Evolutionary conservation across 768 basidiomycete genomes (phyloP).

Genomic region (Agrocybe pediades): DNA sequence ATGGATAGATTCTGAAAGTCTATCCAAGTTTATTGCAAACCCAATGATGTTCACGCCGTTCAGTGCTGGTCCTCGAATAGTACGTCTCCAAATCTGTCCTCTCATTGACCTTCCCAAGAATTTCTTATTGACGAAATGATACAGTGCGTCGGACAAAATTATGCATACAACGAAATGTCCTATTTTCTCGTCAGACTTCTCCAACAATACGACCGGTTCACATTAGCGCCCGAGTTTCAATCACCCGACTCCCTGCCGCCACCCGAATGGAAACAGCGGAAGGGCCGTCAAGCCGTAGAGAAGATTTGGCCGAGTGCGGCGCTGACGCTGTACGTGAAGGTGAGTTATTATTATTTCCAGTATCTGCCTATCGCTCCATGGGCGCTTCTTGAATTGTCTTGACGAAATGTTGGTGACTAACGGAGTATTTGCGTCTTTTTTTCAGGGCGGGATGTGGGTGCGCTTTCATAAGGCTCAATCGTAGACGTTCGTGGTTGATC

Average conservation of each 20-base stretch:
- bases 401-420: too few relatives aligned
- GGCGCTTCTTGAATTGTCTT: not conserved
- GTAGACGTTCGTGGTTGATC: too few relatives aligned
- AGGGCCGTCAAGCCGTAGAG: conserved; percentile 56
- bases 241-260: conserved; percentile 66
- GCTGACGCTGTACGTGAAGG: conserved; percentile 69
- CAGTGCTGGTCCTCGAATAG: conserved; percentile 67
- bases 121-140: not conserved
- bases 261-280: conserved; percentile 50
- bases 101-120: not conserved
- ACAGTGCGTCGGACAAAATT: conserved; percentile 73
- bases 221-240: conserved; percentile 61
- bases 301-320: conserved; percentile 63
- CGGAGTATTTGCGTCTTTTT: too few relatives aligned
- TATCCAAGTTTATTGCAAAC: conserved; percentile 52
- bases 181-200: conserved; percentile 70
- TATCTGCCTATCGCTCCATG: not conserved
- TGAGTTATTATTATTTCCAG: conserved; percentile 25
- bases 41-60: conserved; percentile 77
- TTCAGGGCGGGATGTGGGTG: conserved; percentile 63
- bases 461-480: conserved; percentile 36
- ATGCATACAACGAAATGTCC: conserved; percentile 77
- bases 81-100: conserved; percentile 25
- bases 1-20: conserved; percentile 65
- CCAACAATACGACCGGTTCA: conserved; percentile 63